These are phyloP conservation scores for Acacia melanoxylon DNA, from an alignment of 306 rosid genomes.

Conservation along the genomic window DNA sequence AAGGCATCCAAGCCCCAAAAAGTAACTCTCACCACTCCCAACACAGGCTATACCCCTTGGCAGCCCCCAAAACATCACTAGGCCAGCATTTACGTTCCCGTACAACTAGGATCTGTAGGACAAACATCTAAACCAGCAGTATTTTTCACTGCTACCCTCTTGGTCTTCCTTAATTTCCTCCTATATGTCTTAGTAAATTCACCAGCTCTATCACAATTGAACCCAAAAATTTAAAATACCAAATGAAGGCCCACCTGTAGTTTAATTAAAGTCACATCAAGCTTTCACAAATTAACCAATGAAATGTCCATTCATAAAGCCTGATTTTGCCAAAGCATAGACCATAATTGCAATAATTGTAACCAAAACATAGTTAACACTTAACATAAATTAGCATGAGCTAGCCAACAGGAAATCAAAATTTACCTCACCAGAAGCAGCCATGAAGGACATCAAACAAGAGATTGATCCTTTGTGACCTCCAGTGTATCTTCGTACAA, in stretches of 20 bases:
- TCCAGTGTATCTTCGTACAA: slow-evolving; percentile 92
- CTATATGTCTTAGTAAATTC: background rate
- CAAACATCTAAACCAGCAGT: background rate
- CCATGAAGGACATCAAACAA: slow-evolving; percentile 95
- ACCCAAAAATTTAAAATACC: background rate
- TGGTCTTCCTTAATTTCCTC: background rate
- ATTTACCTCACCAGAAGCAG: slow-evolving; percentile 96
- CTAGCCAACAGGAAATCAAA: slow-evolving; percentile 26
- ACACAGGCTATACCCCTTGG: background rate
- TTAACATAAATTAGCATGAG: slow-evolving; percentile 22
- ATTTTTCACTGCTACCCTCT: background rate
- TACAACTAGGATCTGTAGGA: background rate
- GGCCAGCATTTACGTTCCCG: background rate
- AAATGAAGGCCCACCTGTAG: background rate
- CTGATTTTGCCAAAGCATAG: slow-evolving; percentile 15
- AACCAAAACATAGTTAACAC: slow-evolving; percentile 20
- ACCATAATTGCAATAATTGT: slow-evolving; percentile 13
- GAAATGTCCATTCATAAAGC: slow-evolving; percentile 11
- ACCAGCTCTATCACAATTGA: background rate
- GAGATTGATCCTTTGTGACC: slow-evolving; percentile 99
- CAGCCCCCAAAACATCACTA: background rate
- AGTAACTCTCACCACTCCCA: background rate
- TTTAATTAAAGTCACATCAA: slow-evolving; percentile 3
- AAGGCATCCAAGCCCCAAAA: background rate
- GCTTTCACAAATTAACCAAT: background rate